Percentiles rank a stretch among this genome's conserved stretches.
Evolutionary conservation across 2,329 filamentous ascomycete genomes (phyloP).

Genomic region (Onygenales sp.): DNA sequence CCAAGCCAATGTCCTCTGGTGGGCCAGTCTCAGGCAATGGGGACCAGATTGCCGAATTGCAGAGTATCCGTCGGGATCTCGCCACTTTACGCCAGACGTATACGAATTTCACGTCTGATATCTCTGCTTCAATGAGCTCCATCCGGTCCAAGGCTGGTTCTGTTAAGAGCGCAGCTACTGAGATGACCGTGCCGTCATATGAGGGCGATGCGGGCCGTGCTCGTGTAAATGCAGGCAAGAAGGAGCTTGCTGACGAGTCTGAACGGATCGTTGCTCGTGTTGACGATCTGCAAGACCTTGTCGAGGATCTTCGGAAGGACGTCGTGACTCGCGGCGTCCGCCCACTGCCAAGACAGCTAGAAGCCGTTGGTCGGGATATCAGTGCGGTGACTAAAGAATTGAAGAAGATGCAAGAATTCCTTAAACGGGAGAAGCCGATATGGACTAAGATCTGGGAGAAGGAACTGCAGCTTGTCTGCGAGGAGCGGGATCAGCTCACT

Average conservation of each 20-base stretch:
- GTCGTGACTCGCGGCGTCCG: constrained; percentile 88
- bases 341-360: constrained; percentile 80
- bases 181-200: constrained; percentile 59
- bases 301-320: constrained; percentile 95
- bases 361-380: constrained; percentile 82
- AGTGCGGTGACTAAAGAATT: constrained; percentile 71
- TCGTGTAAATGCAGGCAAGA: constrained; percentile 80
- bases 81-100: constrained; percentile 90
- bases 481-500: constrained; percentile 86
- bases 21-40: constrained; percentile 23
- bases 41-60: constrained; percentile 66
- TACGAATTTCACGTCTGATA: constrained; percentile 78
- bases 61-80: constrained; percentile 74
- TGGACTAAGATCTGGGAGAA: constrained; percentile 99
- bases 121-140: constrained; percentile 75
- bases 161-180: constrained; percentile 67
- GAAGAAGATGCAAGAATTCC: constrained; percentile 87
- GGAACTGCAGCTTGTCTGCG: constrained; percentile 89
- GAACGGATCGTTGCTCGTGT: constrained; percentile 86
- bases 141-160: constrained; percentile 72
- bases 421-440: constrained; percentile 78
- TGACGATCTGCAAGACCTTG: constrained; percentile 92
- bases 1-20: constrained; percentile 14
- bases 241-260: constrained; percentile 74
- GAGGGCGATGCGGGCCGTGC: constrained; percentile 71